Conservation (phyloP, 306 rosid species). For the Gillenia trifoliata region DNA sequence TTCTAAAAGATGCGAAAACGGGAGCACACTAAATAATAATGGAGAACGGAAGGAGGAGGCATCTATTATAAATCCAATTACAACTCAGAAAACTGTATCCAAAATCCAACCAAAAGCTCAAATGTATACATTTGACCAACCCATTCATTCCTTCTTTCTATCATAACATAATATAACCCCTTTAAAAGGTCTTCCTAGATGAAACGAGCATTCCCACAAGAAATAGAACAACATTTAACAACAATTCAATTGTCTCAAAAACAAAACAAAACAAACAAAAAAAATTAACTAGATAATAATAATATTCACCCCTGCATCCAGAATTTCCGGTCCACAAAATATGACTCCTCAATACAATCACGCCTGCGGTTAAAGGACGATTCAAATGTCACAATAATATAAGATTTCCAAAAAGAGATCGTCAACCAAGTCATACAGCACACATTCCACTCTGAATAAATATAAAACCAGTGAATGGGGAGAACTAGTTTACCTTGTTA, state of each 20-base stretch:
- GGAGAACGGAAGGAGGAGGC: too few relatives aligned
- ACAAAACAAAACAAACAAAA: constrained; percentile 26
- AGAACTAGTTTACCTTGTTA: constrained; percentile 56
- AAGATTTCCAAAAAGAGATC: background rate
- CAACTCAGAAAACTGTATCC: too few relatives aligned
- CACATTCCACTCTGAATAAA: background rate
- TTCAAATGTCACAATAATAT: background rate
- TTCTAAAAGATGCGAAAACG: too few relatives aligned
- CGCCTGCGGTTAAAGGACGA: constrained; percentile 41
- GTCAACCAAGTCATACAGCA: background rate
- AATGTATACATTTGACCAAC: constrained; percentile 43
- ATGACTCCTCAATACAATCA: constrained; percentile 37
- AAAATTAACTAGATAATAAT: constrained; percentile 69
- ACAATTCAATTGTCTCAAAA: constrained; percentile 40
- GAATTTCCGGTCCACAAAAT: constrained; percentile 54
- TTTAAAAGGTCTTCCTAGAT: constrained; percentile 39
- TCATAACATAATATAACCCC: constrained; percentile 34
- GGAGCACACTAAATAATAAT: too few relatives aligned
- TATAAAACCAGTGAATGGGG: background rate
- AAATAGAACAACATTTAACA: constrained; percentile 35
- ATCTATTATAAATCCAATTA: too few relatives aligned
- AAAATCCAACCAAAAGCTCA: constrained; percentile 43
- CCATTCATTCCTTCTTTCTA: constrained; percentile 36
- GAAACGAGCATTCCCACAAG: constrained; percentile 18
- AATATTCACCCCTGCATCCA: constrained; percentile 97